phyloP scores from a whole-genome alignment of 2,329 filamentous ascomycete species.

The Monilinia aucupariae region DNA sequence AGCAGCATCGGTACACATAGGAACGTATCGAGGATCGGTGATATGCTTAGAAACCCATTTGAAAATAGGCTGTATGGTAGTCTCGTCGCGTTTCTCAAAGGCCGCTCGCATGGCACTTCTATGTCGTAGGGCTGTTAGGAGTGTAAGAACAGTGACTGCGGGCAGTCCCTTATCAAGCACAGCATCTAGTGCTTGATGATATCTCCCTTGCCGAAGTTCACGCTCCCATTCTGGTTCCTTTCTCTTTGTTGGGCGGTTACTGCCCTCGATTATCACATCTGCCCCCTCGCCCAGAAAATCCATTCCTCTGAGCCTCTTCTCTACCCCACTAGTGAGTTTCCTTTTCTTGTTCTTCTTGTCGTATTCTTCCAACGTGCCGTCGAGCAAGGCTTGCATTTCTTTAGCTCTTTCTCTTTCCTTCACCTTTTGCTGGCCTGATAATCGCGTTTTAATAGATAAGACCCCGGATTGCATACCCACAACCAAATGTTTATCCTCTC shows the following conservation, averaged over 20 bases:
- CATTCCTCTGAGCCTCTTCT: slow-evolving; percentile 60
- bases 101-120: slow-evolving; percentile 78
- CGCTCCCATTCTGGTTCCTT: slow-evolving; percentile 73
- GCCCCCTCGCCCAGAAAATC: slow-evolving; percentile 79
- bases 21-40: slow-evolving; percentile 73
- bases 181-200: slow-evolving; percentile 70
- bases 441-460: slow-evolving; percentile 83
- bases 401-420: slow-evolving; percentile 71
- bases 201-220: slow-evolving; percentile 72
- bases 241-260: slow-evolving; percentile 43
- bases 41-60: slow-evolving; percentile 79
- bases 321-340: slow-evolving; percentile 53
- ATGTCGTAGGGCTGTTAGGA: slow-evolving; percentile 80
- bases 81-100: slow-evolving; percentile 74
- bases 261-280: slow-evolving; percentile 81
- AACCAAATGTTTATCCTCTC: slow-evolving; percentile 84
- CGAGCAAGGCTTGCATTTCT: slow-evolving; percentile 77
- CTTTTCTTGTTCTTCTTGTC: slow-evolving; percentile 66
- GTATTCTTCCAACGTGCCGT: slow-evolving; percentile 71
- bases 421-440: slow-evolving; percentile 74
- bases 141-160: slow-evolving; percentile 61
- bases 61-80: slow-evolving; percentile 73
- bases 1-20: slow-evolving; percentile 75
- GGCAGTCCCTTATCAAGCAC: slow-evolving; percentile 60
- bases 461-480: slow-evolving; percentile 93